Conservation (phyloP, 345 rosid species). For the Excoecaria agallocha region DNA sequence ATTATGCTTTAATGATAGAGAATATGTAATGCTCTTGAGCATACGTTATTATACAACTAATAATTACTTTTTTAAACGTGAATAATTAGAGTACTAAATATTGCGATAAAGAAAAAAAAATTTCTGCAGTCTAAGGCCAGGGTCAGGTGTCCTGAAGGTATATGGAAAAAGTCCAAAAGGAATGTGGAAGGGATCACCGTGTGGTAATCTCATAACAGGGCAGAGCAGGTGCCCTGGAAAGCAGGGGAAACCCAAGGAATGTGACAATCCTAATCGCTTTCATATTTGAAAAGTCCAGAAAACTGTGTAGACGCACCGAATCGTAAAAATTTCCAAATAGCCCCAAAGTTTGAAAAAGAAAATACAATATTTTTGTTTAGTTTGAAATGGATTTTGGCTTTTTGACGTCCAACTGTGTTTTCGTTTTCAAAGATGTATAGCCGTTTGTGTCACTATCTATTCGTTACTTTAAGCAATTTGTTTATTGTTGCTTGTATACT, state of each 20-base stretch:
- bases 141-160: no score
- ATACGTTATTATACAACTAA: no score
- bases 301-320: not conserved
- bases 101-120: no score
- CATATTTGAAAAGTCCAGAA: not conserved
- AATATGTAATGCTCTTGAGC: not conserved
- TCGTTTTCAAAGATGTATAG: not conserved
- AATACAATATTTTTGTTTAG: not conserved
- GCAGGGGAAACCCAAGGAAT: not conserved
- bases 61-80: no score
- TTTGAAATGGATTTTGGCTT: not conserved
- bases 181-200: no score
- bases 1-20: not conserved
- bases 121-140: no score
- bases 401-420: not conserved
- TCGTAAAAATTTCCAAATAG: not conserved
- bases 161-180: no score
- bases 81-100: no score
- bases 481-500: not conserved
- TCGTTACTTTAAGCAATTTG: not conserved
- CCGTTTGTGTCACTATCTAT: not conserved
- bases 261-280: not conserved
- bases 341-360: conserved; percentile 9
- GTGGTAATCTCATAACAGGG: not conserved
- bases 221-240: conserved; percentile 6